Base-by-base conservation (phyloP, 768 basidiomycete genomes). In the Dacryopinax primogenitus region DNA sequence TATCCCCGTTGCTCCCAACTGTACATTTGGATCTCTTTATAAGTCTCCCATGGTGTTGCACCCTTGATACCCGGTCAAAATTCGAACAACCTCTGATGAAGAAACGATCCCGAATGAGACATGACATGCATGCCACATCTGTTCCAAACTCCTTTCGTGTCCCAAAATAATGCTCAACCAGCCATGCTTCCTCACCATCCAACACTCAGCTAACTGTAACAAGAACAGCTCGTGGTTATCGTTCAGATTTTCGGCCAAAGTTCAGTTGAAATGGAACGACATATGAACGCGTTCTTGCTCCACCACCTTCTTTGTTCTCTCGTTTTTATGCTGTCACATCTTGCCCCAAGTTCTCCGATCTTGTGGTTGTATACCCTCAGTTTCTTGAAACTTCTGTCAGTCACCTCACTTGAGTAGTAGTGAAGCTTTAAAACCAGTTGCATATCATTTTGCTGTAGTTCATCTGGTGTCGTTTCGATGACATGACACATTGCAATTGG, bases 91-190 rank as follows among this genome's bases (percentile, higher is more conserved):
- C 51, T 58, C 30, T 58, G 51, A 58, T 21, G 51, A 58, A 58
- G 51, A 58, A 58, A 58, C 51, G 51, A 58, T 28, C 51, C 51
- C 51, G 30, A 58, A 58, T 32, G 51, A 58, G 51, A 58, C 26
- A 58, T 58, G 51, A 58, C 51, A 23, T 58, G 51, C 51, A 58
- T 30, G 23, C 30, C 18, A 18, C 51, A 58, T 58, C 26, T 58
- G 51, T 30, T 44, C 51, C 26, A 32, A 47, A 47, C 12, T 39
- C 51, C 15, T 30, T 30, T 30, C 30, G 51, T 9, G 51, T 58
- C 32, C 32, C 51, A 11, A 58, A 58, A 26, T 13, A 58, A 28
- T 30, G 15, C 9, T 58, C 26, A 11, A 26, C 26, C 32, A 15
- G 18, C 11, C 26, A 7, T 30, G 4, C 26, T 9, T 30, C 4